phyloP scores from a whole-genome alignment of 1,284 basidiomycete genomes.

The Trichosporon faecale region DNA sequence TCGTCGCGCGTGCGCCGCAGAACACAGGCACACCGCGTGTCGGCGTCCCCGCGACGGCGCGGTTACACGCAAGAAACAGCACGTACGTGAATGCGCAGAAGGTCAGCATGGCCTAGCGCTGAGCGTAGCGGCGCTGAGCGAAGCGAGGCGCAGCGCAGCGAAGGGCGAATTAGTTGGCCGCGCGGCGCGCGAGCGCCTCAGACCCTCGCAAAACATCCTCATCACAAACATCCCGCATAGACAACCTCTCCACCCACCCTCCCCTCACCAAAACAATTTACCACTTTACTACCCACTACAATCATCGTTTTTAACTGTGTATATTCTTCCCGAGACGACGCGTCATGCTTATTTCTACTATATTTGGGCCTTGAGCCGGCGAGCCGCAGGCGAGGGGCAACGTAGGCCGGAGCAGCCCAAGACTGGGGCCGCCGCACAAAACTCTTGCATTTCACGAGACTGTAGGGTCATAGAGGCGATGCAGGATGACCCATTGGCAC shows the following conservation, averaged over 20 bases:
- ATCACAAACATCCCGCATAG: not conserved
- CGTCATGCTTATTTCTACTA: not conserved
- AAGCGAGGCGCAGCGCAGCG: not conserved
- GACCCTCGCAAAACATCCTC: not conserved
- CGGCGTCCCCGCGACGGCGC: conserved; percentile 24
- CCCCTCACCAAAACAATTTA: not conserved
- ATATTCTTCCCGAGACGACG: not conserved
- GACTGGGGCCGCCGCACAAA: no score
- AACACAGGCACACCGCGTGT: conserved; percentile 22
- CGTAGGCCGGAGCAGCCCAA: no score
- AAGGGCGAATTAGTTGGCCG: no score
- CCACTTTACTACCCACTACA: not conserved
- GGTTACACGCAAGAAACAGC: conserved; percentile 27
- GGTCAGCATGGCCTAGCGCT: conserved; percentile 24
- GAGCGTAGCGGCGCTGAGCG: conserved; percentile 8
- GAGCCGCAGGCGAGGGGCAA: no score
- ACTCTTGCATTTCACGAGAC: no score
- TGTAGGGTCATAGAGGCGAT: no score
- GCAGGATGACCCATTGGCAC: no score
- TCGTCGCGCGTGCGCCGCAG: conserved; percentile 36
- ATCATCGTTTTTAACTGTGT: conserved; percentile 3
- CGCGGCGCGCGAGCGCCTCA: no score
- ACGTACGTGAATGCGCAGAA: conserved; percentile 29
- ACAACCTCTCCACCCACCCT: not conserved
- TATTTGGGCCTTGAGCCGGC: not conserved